Base-by-base conservation (phyloP, 2,329 filamentous ascomycete species). In the Diplodia seriata region DNA sequence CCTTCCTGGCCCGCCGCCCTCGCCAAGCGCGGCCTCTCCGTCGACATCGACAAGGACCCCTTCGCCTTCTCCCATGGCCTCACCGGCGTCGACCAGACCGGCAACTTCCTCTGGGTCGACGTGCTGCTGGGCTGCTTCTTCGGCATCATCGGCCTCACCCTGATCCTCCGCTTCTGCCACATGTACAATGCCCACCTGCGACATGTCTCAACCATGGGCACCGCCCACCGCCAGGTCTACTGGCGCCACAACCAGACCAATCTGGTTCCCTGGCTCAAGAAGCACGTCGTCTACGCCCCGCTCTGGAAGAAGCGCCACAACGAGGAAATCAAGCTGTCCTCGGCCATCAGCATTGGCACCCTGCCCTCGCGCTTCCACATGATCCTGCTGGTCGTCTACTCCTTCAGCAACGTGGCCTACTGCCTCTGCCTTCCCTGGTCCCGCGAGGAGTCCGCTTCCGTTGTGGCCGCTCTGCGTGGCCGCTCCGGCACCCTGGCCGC, bases 401-500 rank as follows among this genome's bases (percentile, higher is more conserved):
- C 91, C n/a, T 81, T 82, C 3, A 89, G 87, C 69, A 96, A 97
- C 75, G 76, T 94, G 51, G 88, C 88, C 9, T 97, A 95, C 80
- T 94, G 91, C 76, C 82, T 91, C 62, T 82, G 88, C 50, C 85
- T 94, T 62, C 84, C 87, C 57, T 92, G 86, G 75, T 80, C 81
- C 40, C 79, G 79, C 18, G 76, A 83, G 18, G 74, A 77, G 66
- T 81, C 81, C 57, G 74, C 75, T 12, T 85, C 89, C 2, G 84
- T 96, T 33, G 83, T 91, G 36, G 94, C 94, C 29, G 91, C 97
- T 76, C 84, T 97, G 53, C 90, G 95, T 73, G 94, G 94, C 47
- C 89, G 95, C 68, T 91, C 91, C 7, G 95, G 95, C 66, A 91
- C 90, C 9, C 85, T 99, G 71, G 89, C 94, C 4, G 85, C 93